Conservation (phyloP, 768 basidiomycete genomes). For the Russula griseocarnosa region DNA sequence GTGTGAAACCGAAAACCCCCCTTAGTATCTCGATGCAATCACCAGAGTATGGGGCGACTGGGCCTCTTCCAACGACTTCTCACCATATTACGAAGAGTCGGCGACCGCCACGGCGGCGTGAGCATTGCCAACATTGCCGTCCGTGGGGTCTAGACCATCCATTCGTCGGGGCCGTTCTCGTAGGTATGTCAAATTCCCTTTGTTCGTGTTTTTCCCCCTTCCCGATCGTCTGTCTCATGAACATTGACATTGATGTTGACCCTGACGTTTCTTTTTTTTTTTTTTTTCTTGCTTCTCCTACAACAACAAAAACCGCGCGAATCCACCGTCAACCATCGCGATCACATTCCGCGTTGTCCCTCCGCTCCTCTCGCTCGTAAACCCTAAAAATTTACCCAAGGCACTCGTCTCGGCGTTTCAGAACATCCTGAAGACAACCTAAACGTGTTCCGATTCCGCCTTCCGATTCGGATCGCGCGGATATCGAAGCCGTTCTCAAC, state of each 20-base stretch:
- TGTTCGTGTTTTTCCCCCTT: neutral
- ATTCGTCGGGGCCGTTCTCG: constrained; percentile 74
- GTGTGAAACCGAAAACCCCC: neutral
- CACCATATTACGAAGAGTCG: constrained; percentile 54
- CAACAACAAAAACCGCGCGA: neutral
- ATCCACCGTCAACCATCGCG: neutral
- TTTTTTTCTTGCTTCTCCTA: neutral
- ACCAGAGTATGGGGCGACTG: constrained; percentile 74
- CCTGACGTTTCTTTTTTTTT: neutral
- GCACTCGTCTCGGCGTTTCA: constrained; percentile 68
- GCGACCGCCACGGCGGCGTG: constrained; percentile 57
- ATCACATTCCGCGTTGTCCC: neutral
- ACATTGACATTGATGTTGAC: no score
- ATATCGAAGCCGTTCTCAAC: constrained; percentile 60
- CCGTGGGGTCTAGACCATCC: constrained; percentile 79
- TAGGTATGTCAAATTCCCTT: constrained; percentile 45
- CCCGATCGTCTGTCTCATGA: neutral
- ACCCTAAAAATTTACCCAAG: constrained; percentile 36
- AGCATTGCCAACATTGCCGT: constrained; percentile 78
- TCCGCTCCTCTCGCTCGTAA: neutral
- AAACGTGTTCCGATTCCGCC: constrained; percentile 53
- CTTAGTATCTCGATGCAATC: constrained; percentile 80
- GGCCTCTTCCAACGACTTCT: constrained; percentile 71
- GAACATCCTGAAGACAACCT: constrained; percentile 70
- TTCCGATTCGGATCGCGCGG: constrained; percentile 54